A percentile compares a stretch with the other conserved stretches of the same genome.
Conservation (phyloP, 768 basidiomycete genomes). For the Pulveroboletus ravenelii region DNA sequence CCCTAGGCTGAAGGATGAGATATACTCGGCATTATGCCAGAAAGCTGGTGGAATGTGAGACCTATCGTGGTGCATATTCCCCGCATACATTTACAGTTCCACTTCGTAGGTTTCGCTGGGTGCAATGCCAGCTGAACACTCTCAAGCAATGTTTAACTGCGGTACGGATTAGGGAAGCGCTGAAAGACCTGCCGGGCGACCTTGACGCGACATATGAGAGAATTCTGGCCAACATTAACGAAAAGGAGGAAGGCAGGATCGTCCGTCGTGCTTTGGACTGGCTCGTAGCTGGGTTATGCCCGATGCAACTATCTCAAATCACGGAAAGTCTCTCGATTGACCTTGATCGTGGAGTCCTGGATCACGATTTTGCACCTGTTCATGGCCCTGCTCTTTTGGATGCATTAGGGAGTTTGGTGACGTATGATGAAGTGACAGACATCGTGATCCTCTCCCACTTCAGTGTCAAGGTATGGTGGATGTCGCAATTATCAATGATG, state of each 20-base stretch:
- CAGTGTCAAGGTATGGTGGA: constrained; percentile 6
- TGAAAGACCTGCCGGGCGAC: not conserved
- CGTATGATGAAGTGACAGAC: not conserved
- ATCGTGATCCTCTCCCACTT: constrained; percentile 3
- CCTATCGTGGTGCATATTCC: not conserved
- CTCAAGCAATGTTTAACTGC: not conserved
- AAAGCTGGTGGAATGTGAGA: constrained; percentile 12
- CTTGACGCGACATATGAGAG: constrained; percentile 1
- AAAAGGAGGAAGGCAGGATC: not conserved
- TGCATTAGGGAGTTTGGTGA: constrained; percentile 3
- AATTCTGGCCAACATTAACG: not conserved
- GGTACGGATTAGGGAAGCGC: not conserved
- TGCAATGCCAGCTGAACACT: constrained; percentile 3
- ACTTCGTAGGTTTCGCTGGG: constrained; percentile 7
- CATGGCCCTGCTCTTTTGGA: not conserved
- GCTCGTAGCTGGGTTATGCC: not conserved
- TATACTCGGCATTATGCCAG: not conserved
- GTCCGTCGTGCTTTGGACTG: not conserved
- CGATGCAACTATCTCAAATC: not conserved
- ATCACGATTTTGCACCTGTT: not conserved
- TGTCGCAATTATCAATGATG: no score
- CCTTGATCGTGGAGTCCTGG: not conserved
- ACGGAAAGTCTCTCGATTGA: constrained; percentile 2
- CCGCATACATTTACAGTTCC: not conserved
- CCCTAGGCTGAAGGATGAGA: constrained; percentile 1